Base-by-base conservation (phyloP, 164 flowering plant genomes). In the Santalum album region DNA sequence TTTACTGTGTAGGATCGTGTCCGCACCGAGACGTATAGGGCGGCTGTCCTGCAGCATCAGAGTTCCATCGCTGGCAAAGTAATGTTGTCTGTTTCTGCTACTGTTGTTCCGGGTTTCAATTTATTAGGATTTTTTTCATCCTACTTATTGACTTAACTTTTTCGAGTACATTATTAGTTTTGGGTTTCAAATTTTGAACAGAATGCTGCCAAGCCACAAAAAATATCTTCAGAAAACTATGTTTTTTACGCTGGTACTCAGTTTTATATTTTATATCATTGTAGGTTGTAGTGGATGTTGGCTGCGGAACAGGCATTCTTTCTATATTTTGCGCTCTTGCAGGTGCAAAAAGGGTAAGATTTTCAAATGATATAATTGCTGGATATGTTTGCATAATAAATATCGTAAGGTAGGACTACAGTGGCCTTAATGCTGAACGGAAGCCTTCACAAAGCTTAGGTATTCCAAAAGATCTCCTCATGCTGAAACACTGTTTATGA, bases 211-310 rank as follows among this genome's bases (percentile, higher is more conserved):
- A 14, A 11, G 42, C 42, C n/a, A 6, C 5, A n/a, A 42, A 11
- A 18, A 42, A 11, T 15, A 38, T 11, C 3, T 15, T 11, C 16
- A 38, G 42, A 12, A 11, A 4, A 38, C 17, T 38, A 38, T 38
- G 4, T 15, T n/a, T 11, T 42, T 49, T 32, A 14, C 24, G 15
- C 16, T n/a, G 16, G 12, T 32, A 21, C 11, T 16, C 25, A 22
- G 12, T 36, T 47, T 14, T 10, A 2, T 24, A 46, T 38, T 32
- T 15, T 16, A 38, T n/a, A 36, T 34, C 18, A 38, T 48, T 75
- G 22, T 76, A 92, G 99, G 95, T 92, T 60, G 97, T 92, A n/a
- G 79, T 92, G 43, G 99, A 92, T 72, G 99, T 92, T 69, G 99
- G 99, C 34, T 92, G 99, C 73, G 99, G 96, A 27, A 86, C 98